phyloP scores from a whole-genome alignment of 345 rosid species.

The rapeseed (Brassica napus) region Da-Ae NC_063436.1:10147001-10147500 shows the following conservation, averaged over 20 bases:
- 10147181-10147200: slow-evolving; percentile 71
- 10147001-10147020: slow-evolving; percentile 24
- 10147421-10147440: too few relatives aligned
- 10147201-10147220: slow-evolving; percentile 40
- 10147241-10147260: background rate
- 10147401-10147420: background rate
- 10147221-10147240: background rate
- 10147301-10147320: background rate
- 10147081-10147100: slow-evolving; percentile 57
- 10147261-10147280: background rate
- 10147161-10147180: slow-evolving; percentile 81
- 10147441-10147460: background rate
- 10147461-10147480: background rate
- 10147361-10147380: too few relatives aligned
- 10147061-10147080: slow-evolving; percentile 24
- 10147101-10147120: slow-evolving; percentile 81
- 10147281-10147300: background rate
- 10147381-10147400: background rate
- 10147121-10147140: slow-evolving; percentile 93
- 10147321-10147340: background rate
- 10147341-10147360: background rate
- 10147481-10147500: slow-evolving; percentile 41
- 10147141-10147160: slow-evolving; percentile 87
- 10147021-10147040: slow-evolving; percentile 47
- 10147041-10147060: slow-evolving; percentile 38